Conservation (phyloP, 2,329 filamentous ascomycete genomes). For the Penicillium sclerotiorum region DNA sequence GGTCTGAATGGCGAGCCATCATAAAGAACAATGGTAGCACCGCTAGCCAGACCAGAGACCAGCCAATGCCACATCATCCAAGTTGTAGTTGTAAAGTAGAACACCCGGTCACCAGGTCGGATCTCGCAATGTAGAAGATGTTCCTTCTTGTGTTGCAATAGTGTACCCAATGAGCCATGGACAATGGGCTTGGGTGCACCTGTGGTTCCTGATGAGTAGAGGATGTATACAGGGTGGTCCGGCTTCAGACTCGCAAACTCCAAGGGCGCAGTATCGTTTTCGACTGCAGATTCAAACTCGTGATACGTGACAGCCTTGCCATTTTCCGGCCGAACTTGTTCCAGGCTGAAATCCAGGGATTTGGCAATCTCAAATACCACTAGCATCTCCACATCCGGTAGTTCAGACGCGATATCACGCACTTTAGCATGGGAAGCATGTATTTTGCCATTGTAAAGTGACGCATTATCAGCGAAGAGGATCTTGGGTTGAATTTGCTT, state of each 20-base stretch:
- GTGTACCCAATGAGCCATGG: constrained; percentile 83
- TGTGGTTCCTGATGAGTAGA: constrained; percentile 93
- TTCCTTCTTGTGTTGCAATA: constrained; percentile 97
- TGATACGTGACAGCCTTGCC: constrained; percentile 46
- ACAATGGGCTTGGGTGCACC: constrained; percentile 88
- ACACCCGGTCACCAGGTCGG: constrained; percentile 69
- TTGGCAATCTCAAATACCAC: constrained; percentile 72
- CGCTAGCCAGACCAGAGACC: constrained; percentile 79
- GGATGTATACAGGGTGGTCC: constrained; percentile 87
- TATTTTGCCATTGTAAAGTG: constrained; percentile 86
- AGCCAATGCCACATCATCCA: constrained; percentile 99
- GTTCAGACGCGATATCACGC: constrained; percentile 68
- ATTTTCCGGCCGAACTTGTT: constrained; percentile 35
- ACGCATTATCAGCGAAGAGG: constrained; percentile 84
- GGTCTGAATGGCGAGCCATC: constrained; percentile 89
- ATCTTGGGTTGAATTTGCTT: constrained; percentile 81
- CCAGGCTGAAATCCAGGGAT: constrained; percentile 39
- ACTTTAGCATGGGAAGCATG: constrained; percentile 82
- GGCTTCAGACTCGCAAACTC: constrained; percentile 77
- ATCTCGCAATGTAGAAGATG: constrained; percentile 86
- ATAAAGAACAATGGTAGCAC: constrained; percentile 83
- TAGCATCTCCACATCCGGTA: constrained; percentile 69
- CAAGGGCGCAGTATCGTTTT: constrained; percentile 46
- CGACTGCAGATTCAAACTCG: constrained; percentile 50
- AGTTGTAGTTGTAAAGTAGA: constrained; percentile 93